These are phyloP conservation scores for Cryoendolithus antarcticus DNA, from an alignment of 2,329 filamentous ascomycete species.

Conservation along the genomic window DNA sequence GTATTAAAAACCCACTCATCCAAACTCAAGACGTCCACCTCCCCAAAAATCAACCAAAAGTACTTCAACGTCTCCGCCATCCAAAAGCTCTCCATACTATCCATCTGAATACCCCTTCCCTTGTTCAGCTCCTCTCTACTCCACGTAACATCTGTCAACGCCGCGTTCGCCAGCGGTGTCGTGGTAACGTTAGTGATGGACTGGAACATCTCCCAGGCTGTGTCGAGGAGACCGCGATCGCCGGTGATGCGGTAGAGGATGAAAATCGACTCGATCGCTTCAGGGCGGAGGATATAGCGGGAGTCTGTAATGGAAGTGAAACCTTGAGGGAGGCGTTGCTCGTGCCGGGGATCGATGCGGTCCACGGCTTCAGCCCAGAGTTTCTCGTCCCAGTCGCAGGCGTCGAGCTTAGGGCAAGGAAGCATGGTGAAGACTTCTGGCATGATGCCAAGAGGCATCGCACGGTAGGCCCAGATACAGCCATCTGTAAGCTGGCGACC, in stretches of 20 bases:
- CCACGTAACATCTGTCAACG: slow-evolving; percentile 54
- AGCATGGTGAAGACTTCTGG: slow-evolving; percentile 46
- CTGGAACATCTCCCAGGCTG: slow-evolving; percentile 64
- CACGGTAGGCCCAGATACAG: slow-evolving; percentile 50
- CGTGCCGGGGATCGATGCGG: slow-evolving; percentile 22
- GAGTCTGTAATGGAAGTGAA: slow-evolving; percentile 44
- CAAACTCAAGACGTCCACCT: slow-evolving; percentile 46
- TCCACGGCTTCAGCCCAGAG: slow-evolving; percentile 27
- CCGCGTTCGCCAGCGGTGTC: slow-evolving; percentile 51
- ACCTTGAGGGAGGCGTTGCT: slow-evolving; percentile 39
- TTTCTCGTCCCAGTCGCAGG: slow-evolving; percentile 35
- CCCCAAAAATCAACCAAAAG: slow-evolving; percentile 51
- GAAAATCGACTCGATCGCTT: slow-evolving; percentile 72
- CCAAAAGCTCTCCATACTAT: slow-evolving; percentile 69
- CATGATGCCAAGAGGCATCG: slow-evolving; percentile 46
- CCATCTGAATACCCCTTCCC: slow-evolving; percentile 23
- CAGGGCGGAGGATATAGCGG: slow-evolving; percentile 57
- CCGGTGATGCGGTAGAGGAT: slow-evolving; percentile 65
- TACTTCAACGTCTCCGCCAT: slow-evolving; percentile 57
- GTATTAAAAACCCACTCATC: slow-evolving; percentile 41
- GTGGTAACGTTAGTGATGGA: slow-evolving; percentile 49
- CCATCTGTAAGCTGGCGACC: slow-evolving; percentile 49
- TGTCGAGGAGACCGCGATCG: slow-evolving; percentile 50
- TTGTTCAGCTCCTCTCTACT: slow-evolving; percentile 18
- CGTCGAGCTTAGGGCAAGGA: slow-evolving; percentile 30